Conservation (phyloP, 2,329 filamentous ascomycete genomes). For the Microdochium nivale region DNA sequence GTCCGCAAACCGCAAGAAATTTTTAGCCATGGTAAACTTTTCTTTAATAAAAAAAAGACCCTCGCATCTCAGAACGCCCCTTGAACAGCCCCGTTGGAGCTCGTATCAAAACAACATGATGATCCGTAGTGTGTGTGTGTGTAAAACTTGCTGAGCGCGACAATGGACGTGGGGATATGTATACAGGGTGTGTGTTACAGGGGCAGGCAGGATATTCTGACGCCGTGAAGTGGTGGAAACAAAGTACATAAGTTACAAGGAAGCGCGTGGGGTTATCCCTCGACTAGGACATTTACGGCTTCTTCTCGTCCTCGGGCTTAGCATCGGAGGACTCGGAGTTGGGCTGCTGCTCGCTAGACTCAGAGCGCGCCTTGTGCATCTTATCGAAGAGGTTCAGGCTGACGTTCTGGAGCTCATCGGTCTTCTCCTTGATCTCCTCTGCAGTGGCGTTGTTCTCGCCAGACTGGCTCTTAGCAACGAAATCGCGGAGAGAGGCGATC, state of each 20-base stretch:
- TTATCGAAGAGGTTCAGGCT: slow-evolving; percentile 97
- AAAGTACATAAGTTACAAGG: slow-evolving; percentile 2
- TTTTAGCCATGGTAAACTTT: background rate
- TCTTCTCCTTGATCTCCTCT: slow-evolving; percentile 96
- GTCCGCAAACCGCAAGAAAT: slow-evolving; percentile 10
- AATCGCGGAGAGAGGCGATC: slow-evolving; percentile 76
- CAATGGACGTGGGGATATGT: slow-evolving; percentile 6
- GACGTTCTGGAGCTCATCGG: slow-evolving; percentile 92
- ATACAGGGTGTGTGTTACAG: slow-evolving; percentile 2
- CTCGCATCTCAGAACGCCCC: slow-evolving; percentile 22
- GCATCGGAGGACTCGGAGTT: slow-evolving; percentile 30
- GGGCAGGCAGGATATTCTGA: background rate
- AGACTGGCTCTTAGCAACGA: slow-evolving; percentile 88
- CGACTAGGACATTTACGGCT: slow-evolving; percentile 41
- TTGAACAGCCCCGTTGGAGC: slow-evolving; percentile 17
- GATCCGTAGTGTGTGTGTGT: slow-evolving; percentile 30
- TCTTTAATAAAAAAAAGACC: background rate
- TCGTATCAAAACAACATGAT: slow-evolving; percentile 42
- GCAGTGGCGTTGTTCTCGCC: slow-evolving; percentile 81
- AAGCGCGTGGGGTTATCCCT: slow-evolving; percentile 7
- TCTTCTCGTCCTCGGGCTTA: slow-evolving; percentile 54
- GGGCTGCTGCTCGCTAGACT: slow-evolving; percentile 48
- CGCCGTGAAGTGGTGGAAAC: background rate
- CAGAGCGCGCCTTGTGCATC: slow-evolving; percentile 93
- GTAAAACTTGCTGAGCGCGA: slow-evolving; percentile 24